These are phyloP conservation scores for Purshia tridentata DNA, from an alignment of 306 rosid species.

Conservation along the genomic window DNA sequence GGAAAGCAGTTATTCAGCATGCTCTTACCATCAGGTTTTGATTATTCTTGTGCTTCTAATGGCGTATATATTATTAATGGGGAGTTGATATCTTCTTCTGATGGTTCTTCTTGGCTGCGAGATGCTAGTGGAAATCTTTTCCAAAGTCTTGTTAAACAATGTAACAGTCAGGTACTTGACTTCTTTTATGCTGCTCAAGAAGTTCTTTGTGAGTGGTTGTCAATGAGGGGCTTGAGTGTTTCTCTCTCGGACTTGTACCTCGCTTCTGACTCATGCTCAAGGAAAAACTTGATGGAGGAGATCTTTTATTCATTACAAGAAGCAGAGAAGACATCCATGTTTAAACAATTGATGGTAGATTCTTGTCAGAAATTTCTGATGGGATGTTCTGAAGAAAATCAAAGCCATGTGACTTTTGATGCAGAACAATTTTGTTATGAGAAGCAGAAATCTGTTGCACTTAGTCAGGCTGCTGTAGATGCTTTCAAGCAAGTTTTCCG, in stretches of 20 bases:
- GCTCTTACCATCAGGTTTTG: conserved; percentile 68
- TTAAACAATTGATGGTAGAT: conserved; percentile 68
- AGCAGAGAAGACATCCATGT: conserved; percentile 61
- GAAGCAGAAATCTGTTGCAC: conserved; percentile 69
- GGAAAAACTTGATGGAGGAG: conserved; percentile 81
- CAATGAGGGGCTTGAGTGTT: conserved; percentile 83
- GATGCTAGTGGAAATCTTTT: conserved; percentile 60
- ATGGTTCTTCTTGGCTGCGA: conserved; percentile 75
- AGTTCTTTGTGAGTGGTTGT: conserved; percentile 88
- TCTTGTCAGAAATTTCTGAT: conserved; percentile 43
- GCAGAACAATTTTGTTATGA: conserved; percentile 52
- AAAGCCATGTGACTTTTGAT: conserved; percentile 33
- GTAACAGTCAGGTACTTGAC: conserved; percentile 48
- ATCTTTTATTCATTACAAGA: conserved; percentile 66
- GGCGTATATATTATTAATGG: conserved; percentile 52
- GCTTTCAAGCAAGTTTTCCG: conserved; percentile 75
- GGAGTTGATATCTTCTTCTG: conserved; percentile 70
- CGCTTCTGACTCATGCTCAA: conserved; percentile 49
- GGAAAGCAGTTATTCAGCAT: conserved; percentile 84
- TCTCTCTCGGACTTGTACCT: conserved; percentile 81
- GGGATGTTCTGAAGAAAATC: conserved; percentile 45
- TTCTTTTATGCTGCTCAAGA: conserved; percentile 62
- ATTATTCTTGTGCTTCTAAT: conserved; percentile 50
- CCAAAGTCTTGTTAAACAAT: conserved; percentile 55
- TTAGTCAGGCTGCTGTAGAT: conserved; percentile 81